Conservation (phyloP, 345 rosid genomes). For the Syzygium jambos region DNA sequence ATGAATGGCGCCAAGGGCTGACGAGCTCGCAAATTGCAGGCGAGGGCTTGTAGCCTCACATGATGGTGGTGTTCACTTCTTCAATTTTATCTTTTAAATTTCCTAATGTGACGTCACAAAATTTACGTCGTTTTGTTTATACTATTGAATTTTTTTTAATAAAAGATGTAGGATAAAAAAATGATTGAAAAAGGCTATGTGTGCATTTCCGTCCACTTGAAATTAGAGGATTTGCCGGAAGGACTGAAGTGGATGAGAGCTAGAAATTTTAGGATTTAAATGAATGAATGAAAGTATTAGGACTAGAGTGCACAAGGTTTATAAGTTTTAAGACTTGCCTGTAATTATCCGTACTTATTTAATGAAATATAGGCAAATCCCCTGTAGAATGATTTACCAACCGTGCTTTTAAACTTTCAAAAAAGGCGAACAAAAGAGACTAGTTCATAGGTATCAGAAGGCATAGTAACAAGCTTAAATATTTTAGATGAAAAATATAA, state of each 20-base stretch:
- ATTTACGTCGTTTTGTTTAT: neutral
- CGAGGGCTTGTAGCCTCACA: neutral
- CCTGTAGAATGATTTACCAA: neutral
- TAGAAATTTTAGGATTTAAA: neutral
- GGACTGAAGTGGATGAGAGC: neutral
- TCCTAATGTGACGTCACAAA: fast-evolving
- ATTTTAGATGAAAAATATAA: neutral
- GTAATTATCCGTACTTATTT: neutral
- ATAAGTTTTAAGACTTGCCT: neutral
- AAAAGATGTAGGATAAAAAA: neutral
- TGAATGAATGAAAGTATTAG: neutral
- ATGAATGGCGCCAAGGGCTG: neutral
- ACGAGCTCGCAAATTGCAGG: neutral
- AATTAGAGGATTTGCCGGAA: neutral
- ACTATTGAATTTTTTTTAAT: neutral
- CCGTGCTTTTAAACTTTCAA: neutral
- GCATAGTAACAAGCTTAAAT: neutral
- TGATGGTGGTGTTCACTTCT: neutral
- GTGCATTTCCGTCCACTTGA: neutral
- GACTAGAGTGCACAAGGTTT: neutral
- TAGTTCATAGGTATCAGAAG: neutral
- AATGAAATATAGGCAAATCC: neutral
- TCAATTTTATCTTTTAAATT: neutral
- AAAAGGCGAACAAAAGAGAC: neutral
- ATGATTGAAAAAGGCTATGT: neutral